Conservation (phyloP, 1,284 basidiomycete species). For the Irpex rosettiformis region DNA sequence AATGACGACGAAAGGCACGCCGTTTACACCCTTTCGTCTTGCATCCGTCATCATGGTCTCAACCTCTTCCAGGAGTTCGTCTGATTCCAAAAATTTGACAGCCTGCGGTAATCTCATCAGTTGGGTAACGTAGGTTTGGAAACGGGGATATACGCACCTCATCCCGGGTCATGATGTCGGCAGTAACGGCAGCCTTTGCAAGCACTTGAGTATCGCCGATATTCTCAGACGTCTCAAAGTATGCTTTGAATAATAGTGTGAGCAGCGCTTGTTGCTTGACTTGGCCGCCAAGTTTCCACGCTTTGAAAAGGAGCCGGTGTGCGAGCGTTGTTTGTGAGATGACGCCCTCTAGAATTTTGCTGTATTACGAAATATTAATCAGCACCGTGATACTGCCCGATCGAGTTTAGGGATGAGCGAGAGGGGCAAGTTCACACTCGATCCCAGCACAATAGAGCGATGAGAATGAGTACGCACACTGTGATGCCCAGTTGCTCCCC, state of each 20-base stretch:
- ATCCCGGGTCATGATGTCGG: slow-evolving; percentile 57
- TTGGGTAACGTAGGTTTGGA: slow-evolving; percentile 1
- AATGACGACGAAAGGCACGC: slow-evolving; percentile 79
- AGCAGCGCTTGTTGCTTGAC: slow-evolving; percentile 56
- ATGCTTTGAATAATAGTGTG: slow-evolving; percentile 60
- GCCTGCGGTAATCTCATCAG: slow-evolving; percentile 26
- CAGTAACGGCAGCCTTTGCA: slow-evolving; percentile 55
- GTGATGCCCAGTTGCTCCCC: slow-evolving; percentile 61
- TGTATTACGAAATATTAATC: slow-evolving; percentile 1
- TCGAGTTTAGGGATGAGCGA: neutral
- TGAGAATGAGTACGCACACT: slow-evolving; percentile 45
- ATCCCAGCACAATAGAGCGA: neutral
- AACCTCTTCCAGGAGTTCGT: slow-evolving; percentile 67
- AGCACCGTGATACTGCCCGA: neutral
- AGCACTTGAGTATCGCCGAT: slow-evolving; percentile 58
- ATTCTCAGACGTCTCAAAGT: slow-evolving; percentile 64
- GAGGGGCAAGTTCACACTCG: neutral
- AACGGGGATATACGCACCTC: slow-evolving; percentile 41
- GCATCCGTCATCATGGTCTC: slow-evolving; percentile 66
- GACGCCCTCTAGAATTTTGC: slow-evolving; percentile 51
- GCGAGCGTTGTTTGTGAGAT: slow-evolving; percentile 65
- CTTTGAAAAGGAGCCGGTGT: slow-evolving; percentile 73
- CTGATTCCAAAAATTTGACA: slow-evolving; percentile 58
- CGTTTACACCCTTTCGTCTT: slow-evolving; percentile 67
- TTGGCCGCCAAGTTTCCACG: slow-evolving; percentile 65